These are phyloP conservation scores for Alternaria longipes DNA, from an alignment of 2,329 filamentous ascomycete species.

Conservation along the genomic window DNA sequence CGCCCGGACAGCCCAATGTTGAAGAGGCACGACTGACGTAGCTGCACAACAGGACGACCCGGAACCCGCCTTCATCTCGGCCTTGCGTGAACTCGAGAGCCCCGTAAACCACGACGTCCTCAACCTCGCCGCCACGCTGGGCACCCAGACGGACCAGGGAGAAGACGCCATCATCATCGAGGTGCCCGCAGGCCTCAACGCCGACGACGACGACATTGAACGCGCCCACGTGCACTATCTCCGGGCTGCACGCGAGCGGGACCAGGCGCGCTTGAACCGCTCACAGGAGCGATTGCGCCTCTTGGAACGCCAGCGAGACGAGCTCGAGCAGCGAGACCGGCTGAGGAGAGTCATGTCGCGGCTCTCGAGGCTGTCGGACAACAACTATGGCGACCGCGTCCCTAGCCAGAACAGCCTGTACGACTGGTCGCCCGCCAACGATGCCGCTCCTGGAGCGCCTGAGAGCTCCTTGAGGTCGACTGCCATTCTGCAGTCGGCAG, in stretches of 20 bases:
- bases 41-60: constrained; percentile 36
- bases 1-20: background rate
- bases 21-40: constrained; percentile 32
- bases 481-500: constrained; percentile 51
- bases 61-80: constrained; percentile 57
- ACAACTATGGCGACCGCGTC: constrained; percentile 61
- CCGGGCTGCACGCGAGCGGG: constrained; percentile 53
- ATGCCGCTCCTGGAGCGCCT: constrained; percentile 37
- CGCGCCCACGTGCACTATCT: constrained; percentile 43
- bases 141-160: constrained; percentile 42
- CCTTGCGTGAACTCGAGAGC: constrained; percentile 58
- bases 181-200: background rate
- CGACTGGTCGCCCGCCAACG: constrained; percentile 65
- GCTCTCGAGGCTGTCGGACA: constrained; percentile 55
- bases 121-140: constrained; percentile 61
- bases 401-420: constrained; percentile 65
- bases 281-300: constrained; percentile 41
- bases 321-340: constrained; percentile 52
- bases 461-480: constrained; percentile 51
- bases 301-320: constrained; percentile 46
- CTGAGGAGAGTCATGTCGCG: constrained; percentile 58
- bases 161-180: background rate
- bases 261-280: constrained; percentile 28
- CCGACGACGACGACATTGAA: constrained; percentile 49
- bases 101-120: constrained; percentile 55